Evolutionary conservation across 768 basidiomycete genomes (phyloP).

Genomic region (Butyriboletus loyo): DNA sequence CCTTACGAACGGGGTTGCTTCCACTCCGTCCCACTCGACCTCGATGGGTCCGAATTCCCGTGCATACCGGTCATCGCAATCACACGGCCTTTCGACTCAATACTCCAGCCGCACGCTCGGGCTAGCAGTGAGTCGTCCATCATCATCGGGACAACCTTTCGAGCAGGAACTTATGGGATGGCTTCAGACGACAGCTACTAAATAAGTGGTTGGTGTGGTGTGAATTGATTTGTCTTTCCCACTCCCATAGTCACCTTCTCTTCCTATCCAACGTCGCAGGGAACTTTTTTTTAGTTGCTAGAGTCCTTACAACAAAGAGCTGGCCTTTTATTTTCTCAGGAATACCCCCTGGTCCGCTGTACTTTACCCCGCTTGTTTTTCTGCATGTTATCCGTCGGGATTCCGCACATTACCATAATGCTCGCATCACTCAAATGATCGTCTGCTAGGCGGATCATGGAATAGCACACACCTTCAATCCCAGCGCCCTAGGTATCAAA

Average conservation of each 20-base stretch:
- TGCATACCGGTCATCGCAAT: slow-evolving; percentile 66
- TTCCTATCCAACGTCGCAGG: slow-evolving; percentile 10
- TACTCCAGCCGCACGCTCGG: slow-evolving; percentile 75
- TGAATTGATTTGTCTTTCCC: slow-evolving; percentile 7
- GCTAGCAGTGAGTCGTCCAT: slow-evolving; percentile 54
- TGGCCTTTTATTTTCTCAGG: slow-evolving; percentile 32
- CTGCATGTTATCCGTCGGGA: slow-evolving; percentile 38
- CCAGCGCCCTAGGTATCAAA: not conserved
- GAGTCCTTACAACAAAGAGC: slow-evolving; percentile 31
- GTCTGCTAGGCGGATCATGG: slow-evolving; percentile 11
- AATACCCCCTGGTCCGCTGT: slow-evolving; percentile 43
- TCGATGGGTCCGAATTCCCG: slow-evolving; percentile 59
- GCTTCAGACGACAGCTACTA: slow-evolving; percentile 36
- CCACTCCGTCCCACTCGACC: slow-evolving; percentile 59
- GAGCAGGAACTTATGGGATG: slow-evolving; percentile 37
- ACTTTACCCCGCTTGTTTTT: slow-evolving; percentile 37
- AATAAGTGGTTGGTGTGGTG: slow-evolving; percentile 19
- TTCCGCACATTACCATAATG: slow-evolving; percentile 37
- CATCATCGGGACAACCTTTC: slow-evolving; percentile 34
- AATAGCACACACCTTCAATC: slow-evolving; percentile 1
- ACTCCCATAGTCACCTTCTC: slow-evolving; percentile 1
- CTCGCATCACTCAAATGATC: slow-evolving; percentile 34
- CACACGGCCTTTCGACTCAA: slow-evolving; percentile 68
- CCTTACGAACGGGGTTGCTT: slow-evolving; percentile 45
- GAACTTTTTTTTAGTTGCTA: slow-evolving; percentile 28